Evolutionary conservation across 2,329 filamentous ascomycete genomes (phyloP).

Genomic region (Botryosphaeria dothidea): DNA sequence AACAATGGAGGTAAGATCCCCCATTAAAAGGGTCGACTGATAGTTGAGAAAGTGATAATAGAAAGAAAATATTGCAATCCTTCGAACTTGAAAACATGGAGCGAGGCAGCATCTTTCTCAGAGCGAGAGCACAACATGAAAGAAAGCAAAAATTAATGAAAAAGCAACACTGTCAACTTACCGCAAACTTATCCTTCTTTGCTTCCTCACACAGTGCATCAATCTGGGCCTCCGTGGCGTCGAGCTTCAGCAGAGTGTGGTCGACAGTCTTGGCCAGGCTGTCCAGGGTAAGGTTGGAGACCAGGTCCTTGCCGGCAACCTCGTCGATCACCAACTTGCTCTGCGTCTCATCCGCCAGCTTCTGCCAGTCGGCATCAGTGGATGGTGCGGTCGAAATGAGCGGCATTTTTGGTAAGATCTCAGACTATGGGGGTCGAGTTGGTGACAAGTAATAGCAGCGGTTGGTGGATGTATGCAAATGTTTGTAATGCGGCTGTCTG

Average conservation of each 20-base stretch:
- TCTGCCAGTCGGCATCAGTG: slow-evolving; percentile 7
- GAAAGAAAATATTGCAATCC: too few species aligned
- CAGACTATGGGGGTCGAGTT: not conserved
- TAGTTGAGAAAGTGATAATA: too few species aligned
- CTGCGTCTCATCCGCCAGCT: slow-evolving; percentile 4
- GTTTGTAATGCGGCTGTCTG: not conserved
- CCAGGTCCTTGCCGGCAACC: slow-evolving; percentile 15
- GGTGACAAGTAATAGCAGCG: not conserved
- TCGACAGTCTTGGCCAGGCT: slow-evolving; percentile 43
- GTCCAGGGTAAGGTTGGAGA: slow-evolving; percentile 25
- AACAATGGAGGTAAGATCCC: too few species aligned
- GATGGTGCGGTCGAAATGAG: not conserved
- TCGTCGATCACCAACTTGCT: slow-evolving; percentile 4
- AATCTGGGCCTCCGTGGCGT: slow-evolving; percentile 51
- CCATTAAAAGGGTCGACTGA: too few species aligned
- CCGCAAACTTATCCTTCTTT: slow-evolving; percentile 46
- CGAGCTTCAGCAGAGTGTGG: slow-evolving; percentile 53
- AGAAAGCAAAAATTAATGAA: not conserved
- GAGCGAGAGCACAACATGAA: too few species aligned
- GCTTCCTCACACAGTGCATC: slow-evolving; percentile 59
- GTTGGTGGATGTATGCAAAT: slow-evolving; percentile 12
- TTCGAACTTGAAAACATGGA: too few species aligned
- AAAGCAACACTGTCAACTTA: slow-evolving; percentile 24
- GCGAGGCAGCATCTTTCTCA: too few species aligned
- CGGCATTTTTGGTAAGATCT: slow-evolving; percentile 5